Evolutionary conservation across 108 stramenopile species (phyloP).

Genomic region (Epithemia pelagica): DNA sequence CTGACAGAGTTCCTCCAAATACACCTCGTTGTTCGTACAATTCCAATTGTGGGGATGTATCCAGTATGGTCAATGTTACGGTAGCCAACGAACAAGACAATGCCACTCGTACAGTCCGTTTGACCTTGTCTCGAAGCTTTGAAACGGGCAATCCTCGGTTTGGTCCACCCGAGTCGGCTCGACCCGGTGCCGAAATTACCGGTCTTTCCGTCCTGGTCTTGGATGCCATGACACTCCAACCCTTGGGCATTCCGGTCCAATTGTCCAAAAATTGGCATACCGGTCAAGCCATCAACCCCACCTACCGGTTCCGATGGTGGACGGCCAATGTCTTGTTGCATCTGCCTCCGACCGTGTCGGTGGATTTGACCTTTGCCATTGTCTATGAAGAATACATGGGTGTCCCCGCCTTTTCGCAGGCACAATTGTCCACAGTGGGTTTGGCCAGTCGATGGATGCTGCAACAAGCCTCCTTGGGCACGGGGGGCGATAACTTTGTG

Average conservation of each 20-base stretch:
- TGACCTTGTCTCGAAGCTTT: conserved; percentile 1
- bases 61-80: neutral
- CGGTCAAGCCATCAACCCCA: neutral
- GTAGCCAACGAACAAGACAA: neutral
- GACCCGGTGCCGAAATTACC: neutral
- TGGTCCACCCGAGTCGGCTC: neutral
- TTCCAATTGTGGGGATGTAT: neutral
- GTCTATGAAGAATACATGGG: conserved; percentile 12
- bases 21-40: neutral
- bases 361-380: conserved; percentile 6
- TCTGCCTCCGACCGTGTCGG: neutral
- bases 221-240: neutral
- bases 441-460: conserved; percentile 8
- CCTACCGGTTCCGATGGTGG: conserved; percentile 8
- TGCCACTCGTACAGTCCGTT: neutral
- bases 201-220: neutral
- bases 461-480: conserved; percentile 11
- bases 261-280: conserved; percentile 8
- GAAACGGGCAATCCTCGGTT: neutral
- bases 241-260: conserved; percentile 1
- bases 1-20: neutral
- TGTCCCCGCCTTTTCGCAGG: conserved; percentile 9
- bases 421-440: conserved; percentile 9
- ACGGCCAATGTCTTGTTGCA: conserved; percentile 6
- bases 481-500: conserved; percentile 8